Percentiles rank a stretch among this genome's conserved stretches.
phyloP scores from a whole-genome alignment of 805 yeast genomes.

The Cyberlindnera euphorbiiphila region DNA sequence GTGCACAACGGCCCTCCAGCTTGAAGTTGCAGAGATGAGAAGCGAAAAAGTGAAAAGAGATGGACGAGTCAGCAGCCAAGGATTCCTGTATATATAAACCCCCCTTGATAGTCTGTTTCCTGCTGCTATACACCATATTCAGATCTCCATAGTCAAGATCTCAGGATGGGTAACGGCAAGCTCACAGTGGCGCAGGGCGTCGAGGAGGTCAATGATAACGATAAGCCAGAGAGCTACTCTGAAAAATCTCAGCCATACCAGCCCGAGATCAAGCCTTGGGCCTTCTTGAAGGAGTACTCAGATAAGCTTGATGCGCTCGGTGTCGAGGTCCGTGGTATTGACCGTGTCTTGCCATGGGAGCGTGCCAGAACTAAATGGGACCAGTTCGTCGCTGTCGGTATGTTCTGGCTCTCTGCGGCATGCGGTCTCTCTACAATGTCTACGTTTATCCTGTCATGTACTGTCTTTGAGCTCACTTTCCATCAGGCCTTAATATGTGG shows the following conservation, averaged over 20 bases:
- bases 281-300: conserved; percentile 33
- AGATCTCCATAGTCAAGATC: too few species aligned
- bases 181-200: too few species aligned
- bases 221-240: conserved; percentile 4
- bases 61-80: too few species aligned
- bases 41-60: too few species aligned
- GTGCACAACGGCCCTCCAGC: too few species aligned
- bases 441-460: conserved; percentile 71
- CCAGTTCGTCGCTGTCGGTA: conserved; percentile 47
- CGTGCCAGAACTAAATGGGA: conserved; percentile 39
- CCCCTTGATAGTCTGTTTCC: too few species aligned
- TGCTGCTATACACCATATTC: too few species aligned
- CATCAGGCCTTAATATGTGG: conserved; percentile 62
- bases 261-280: conserved; percentile 24
- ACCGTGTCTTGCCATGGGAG: conserved; percentile 65
- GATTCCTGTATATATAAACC: too few species aligned
- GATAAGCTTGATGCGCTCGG: conserved; percentile 49
- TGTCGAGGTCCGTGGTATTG: conserved; percentile 78
- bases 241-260: conserved; percentile 10
- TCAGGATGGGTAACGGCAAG: too few species aligned
- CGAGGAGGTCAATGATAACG: too few species aligned
- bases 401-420: conserved; percentile 81
- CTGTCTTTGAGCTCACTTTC: conserved; percentile 66
- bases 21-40: too few species aligned
- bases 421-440: conserved; percentile 92